These are phyloP conservation scores for Kregervanrija pseudodelftensis DNA, from an alignment of 805 yeast species.

Conservation along the genomic window DNA sequence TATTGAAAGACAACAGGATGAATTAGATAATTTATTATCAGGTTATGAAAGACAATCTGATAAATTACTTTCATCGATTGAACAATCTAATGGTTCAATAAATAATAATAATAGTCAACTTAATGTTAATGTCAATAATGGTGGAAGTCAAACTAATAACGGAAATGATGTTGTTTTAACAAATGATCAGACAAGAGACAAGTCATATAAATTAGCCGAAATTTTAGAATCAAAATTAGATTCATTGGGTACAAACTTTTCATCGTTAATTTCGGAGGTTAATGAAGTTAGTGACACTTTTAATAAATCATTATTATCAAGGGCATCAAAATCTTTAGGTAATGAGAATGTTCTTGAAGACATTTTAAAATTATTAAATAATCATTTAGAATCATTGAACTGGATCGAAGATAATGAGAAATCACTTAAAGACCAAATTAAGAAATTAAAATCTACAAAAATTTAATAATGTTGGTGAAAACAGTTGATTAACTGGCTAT, in stretches of 20 bases:
- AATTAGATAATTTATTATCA: constrained; percentile 72
- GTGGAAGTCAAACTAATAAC: constrained; percentile 20
- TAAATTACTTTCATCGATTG: constrained; percentile 32
- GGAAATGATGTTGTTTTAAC: constrained; percentile 32
- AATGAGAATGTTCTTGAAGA: constrained; percentile 45
- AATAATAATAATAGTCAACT: not conserved
- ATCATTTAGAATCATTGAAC: constrained; percentile 83
- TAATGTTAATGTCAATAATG: constrained; percentile 11
- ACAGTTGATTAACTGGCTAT: not conserved
- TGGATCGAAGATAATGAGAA: constrained; percentile 76
- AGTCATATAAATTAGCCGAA: constrained; percentile 84
- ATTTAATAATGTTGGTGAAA: not conserved
- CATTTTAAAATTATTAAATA: constrained; percentile 73
- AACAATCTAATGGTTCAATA: constrained; percentile 14
- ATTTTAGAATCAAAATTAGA: constrained; percentile 75
- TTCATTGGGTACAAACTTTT: constrained; percentile 65
- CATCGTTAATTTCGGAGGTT: constrained; percentile 71
- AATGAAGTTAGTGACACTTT: constrained; percentile 77
- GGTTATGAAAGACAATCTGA: constrained; percentile 76
- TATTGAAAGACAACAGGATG: constrained; percentile 88
- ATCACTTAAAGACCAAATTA: constrained; percentile 59
- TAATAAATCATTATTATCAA: constrained; percentile 47
- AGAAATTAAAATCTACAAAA: constrained; percentile 23
- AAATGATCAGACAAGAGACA: constrained; percentile 81
- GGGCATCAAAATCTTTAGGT: constrained; percentile 17